phyloP scores from a whole-genome alignment of 768 basidiomycete species.

The Tylopilus felleus region DNA sequence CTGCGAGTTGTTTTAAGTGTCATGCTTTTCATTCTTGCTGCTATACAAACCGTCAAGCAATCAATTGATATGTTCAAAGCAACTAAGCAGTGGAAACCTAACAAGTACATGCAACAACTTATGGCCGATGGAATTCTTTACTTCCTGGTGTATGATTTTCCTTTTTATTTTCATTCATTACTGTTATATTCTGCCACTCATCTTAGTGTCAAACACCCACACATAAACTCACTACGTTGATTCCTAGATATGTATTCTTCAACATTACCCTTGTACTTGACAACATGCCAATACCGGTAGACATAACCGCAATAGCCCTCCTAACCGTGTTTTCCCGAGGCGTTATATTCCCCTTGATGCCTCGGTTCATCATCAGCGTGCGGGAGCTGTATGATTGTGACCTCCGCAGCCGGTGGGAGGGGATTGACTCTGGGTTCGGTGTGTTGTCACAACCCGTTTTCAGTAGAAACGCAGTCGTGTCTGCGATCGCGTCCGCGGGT shows the following conservation, averaged over 20 bases:
- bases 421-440: background rate
- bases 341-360: background rate
- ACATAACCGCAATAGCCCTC: background rate
- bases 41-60: background rate
- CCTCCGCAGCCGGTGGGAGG: background rate
- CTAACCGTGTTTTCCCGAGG: background rate
- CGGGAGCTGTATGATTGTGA: background rate
- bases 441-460: background rate
- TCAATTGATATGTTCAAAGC: background rate
- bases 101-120: background rate
- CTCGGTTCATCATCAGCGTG: background rate
- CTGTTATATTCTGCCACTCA: too few relatives aligned
- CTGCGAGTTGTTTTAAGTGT: background rate
- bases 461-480: background rate
- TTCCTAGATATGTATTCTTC: background rate
- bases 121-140: conserved; percentile 4
- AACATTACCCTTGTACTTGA: too few relatives aligned
- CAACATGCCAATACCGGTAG: too few relatives aligned
- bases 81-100: background rate
- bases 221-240: background rate
- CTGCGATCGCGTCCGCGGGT: background rate
- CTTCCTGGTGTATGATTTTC: conserved; percentile 2
- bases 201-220: background rate
- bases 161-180: too few relatives aligned
- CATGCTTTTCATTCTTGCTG: background rate